phyloP scores from a whole-genome alignment of 106 monocot species.

The Cymbidium sinense region DNA sequence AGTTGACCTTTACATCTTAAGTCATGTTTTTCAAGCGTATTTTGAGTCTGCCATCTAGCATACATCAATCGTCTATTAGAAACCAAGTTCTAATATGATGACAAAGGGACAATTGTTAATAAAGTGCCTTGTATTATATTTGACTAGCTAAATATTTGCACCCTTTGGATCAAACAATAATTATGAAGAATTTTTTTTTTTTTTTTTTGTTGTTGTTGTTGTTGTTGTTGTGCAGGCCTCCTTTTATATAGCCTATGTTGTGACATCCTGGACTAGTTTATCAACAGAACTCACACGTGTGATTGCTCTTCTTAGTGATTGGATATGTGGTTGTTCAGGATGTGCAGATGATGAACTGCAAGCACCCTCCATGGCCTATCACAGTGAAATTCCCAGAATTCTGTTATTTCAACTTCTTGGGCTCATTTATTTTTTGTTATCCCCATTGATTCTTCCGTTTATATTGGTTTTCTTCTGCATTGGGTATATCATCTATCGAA shows the following conservation, averaged over 20 bases:
- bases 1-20: too few species aligned
- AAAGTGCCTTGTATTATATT: neutral
- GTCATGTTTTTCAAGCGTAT: too few species aligned
- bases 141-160: neutral
- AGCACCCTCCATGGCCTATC: conserved; percentile 63
- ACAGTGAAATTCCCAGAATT: conserved; percentile 82
- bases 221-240: conserved; percentile 44
- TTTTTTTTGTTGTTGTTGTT: too few species aligned
- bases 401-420: conserved; percentile 88
- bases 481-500: conserved; percentile 88
- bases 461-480: conserved; percentile 81
- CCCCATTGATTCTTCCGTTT: conserved; percentile 90
- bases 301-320: conserved; percentile 45
- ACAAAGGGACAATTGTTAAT: neutral
- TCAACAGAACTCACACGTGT: conserved; percentile 61
- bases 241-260: conserved; percentile 90
- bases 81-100: too few species aligned
- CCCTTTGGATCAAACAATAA: neutral
- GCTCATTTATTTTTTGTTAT: conserved; percentile 64
- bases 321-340: conserved; percentile 29
- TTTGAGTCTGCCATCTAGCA: too few species aligned
- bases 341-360: conserved; percentile 29
- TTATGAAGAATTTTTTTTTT: neutral
- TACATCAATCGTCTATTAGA: too few species aligned
- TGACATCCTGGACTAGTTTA: conserved; percentile 96